Percentiles rank a stretch among this genome's conserved stretches.
phyloP scores from a whole-genome alignment of 1,284 basidiomycete genomes.

The Malassezia arunalokei region DNA sequence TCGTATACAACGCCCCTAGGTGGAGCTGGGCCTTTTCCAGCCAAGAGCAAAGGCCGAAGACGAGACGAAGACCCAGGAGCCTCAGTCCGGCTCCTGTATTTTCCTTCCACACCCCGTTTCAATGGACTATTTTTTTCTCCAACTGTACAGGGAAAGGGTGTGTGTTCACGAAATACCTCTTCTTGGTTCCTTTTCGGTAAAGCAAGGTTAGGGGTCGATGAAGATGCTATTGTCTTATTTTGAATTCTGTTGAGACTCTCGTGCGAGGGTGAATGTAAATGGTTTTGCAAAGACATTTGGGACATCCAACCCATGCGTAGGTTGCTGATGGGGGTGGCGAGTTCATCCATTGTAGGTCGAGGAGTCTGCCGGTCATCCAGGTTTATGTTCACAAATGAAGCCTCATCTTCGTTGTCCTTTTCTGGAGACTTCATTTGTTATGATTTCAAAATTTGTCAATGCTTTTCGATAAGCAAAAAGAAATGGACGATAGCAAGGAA shows the following conservation, averaged over 20 bases:
- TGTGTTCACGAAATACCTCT: too few relatives aligned
- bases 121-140: too few relatives aligned
- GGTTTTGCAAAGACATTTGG: not conserved
- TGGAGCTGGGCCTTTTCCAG: not conserved
- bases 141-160: too few relatives aligned
- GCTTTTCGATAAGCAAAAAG: too few relatives aligned
- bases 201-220: not conserved
- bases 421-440: too few relatives aligned
- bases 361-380: not conserved
- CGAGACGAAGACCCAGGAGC: not conserved
- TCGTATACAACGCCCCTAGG: conserved; percentile 6
- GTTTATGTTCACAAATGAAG: not conserved
- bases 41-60: not conserved
- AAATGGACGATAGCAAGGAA: too few relatives aligned
- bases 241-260: not conserved
- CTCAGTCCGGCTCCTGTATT: conserved; percentile 11
- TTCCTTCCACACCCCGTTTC: conserved; percentile 1
- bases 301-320: not conserved
- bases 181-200: too few relatives aligned
- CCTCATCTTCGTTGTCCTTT: not conserved
- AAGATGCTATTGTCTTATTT: not conserved
- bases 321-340: not conserved
- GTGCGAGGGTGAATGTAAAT: not conserved
- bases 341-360: not conserved
- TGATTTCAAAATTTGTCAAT: too few relatives aligned